Conservation (phyloP, 1,284 basidiomycete species). For the Trichosporon inkin region DNA sequence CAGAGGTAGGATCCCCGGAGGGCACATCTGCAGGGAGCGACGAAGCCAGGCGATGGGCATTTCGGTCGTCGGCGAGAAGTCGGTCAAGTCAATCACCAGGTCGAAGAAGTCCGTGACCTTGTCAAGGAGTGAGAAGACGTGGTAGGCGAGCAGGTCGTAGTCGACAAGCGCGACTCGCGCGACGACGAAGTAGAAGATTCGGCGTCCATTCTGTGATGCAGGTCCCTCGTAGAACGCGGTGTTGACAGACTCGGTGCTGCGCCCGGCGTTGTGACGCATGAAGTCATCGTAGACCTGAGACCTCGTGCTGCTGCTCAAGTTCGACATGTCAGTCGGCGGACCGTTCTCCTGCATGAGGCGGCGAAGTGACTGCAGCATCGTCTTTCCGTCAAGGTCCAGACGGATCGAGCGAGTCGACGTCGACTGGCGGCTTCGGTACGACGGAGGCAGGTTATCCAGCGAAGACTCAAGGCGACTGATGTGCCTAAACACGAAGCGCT, state of each 20-base stretch:
- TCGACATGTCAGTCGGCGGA: slow-evolving; percentile 63
- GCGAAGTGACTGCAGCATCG: slow-evolving; percentile 70
- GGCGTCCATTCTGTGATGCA: slow-evolving; percentile 49
- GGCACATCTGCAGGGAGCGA: slow-evolving; percentile 71
- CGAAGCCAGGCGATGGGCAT: slow-evolving; percentile 77
- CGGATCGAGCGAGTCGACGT: slow-evolving; percentile 25
- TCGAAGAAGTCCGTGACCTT: slow-evolving; percentile 57
- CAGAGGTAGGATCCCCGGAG: slow-evolving; percentile 47
- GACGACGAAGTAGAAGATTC: slow-evolving; percentile 53
- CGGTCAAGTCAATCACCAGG: slow-evolving; percentile 76
- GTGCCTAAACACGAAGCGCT: slow-evolving; percentile 42
- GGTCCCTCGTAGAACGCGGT: slow-evolving; percentile 65
- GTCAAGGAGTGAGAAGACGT: slow-evolving; percentile 66
- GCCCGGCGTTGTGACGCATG: slow-evolving; percentile 63
- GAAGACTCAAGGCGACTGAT: slow-evolving; percentile 30
- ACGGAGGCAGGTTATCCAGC: slow-evolving; percentile 32
- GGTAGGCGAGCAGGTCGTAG: slow-evolving; percentile 75
- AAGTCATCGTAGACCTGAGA: slow-evolving; percentile 55
- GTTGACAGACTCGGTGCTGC: slow-evolving; percentile 61
- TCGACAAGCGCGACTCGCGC: slow-evolving; percentile 79
- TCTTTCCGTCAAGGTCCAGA: slow-evolving; percentile 62
- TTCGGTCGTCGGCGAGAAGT: slow-evolving; percentile 69
- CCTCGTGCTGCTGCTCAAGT: slow-evolving; percentile 56
- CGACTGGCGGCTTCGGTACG: slow-evolving; percentile 24
- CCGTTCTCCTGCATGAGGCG: slow-evolving; percentile 71